Conservation (phyloP, 1,284 basidiomycete species). For the Pterulicium gracile region DNA sequence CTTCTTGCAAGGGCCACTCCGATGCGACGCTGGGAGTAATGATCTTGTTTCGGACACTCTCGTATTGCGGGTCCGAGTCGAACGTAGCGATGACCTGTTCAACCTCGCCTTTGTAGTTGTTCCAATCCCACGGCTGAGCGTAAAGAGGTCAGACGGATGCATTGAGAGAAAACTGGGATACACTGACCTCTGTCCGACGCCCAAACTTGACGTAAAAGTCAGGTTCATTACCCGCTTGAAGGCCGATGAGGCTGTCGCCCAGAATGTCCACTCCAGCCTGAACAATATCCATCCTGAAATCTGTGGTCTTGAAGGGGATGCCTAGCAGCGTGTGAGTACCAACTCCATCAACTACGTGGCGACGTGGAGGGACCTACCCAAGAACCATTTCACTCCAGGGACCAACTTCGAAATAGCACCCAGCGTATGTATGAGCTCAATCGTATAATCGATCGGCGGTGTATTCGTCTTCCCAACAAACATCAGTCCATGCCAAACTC, state of each 20-base stretch:
- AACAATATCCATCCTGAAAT: conserved; percentile 33
- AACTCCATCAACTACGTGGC: too few relatives aligned
- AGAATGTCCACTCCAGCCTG: conserved; percentile 31
- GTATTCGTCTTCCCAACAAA: conserved; percentile 31
- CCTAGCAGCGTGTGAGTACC: conserved; percentile 30
- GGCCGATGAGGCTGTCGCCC: conserved; percentile 30
- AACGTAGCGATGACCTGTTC: conserved; percentile 25
- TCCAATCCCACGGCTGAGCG: neutral
- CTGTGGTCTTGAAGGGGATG: conserved; percentile 40
- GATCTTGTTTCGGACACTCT: conserved; percentile 36
- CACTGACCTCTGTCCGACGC: conserved; percentile 12
- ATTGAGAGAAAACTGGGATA: neutral
- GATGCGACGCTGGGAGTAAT: conserved; percentile 51
- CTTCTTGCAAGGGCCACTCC: conserved; percentile 40
- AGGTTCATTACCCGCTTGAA: conserved; percentile 46
- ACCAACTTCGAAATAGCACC: conserved; percentile 34
- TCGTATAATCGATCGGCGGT: conserved; percentile 37
- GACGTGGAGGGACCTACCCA: conserved; percentile 27
- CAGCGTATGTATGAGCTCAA: conserved; percentile 38
- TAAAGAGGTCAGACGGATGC: neutral
- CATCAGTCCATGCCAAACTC: too few relatives aligned
- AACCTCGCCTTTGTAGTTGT: conserved; percentile 34
- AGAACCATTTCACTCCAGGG: conserved; percentile 37
- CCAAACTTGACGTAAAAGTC: conserved; percentile 32
- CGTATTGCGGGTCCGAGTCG: conserved; percentile 24